Evolutionary conservation across 768 basidiomycete genomes (phyloP).

Genomic region (Boletus vinaceobasis): DNA sequence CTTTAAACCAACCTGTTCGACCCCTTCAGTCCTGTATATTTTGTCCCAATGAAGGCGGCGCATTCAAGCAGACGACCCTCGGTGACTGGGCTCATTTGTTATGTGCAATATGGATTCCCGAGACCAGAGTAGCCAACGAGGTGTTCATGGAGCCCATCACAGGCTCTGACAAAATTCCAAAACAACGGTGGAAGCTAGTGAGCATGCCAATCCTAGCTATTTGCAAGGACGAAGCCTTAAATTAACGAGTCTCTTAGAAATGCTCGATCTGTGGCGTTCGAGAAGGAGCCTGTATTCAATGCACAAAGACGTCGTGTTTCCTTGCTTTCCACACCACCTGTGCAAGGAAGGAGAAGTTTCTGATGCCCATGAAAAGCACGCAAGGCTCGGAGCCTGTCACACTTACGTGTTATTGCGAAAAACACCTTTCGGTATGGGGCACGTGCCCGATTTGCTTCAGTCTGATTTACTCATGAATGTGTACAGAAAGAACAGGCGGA

Average conservation of each 20-base stretch:
- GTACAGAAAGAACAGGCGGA: slow-evolving; percentile 68
- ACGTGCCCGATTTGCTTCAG: not conserved
- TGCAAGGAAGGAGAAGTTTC: slow-evolving; percentile 78
- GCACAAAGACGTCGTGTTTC: slow-evolving; percentile 85
- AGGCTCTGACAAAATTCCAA: slow-evolving; percentile 81
- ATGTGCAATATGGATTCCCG: slow-evolving; percentile 97
- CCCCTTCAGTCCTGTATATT: slow-evolving; percentile 76
- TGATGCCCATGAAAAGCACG: slow-evolving; percentile 84
- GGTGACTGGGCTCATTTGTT: slow-evolving; percentile 96
- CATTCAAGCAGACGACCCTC: slow-evolving; percentile 93
- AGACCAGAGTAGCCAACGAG: slow-evolving; percentile 88
- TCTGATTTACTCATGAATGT: not conserved
- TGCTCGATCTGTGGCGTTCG: slow-evolving; percentile 61
- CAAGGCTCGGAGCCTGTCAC: slow-evolving; percentile 71
- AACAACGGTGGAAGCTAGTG: slow-evolving; percentile 92
- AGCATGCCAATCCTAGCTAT: slow-evolving; percentile 28
- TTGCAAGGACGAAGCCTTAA: not conserved
- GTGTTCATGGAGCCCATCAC: slow-evolving; percentile 99
- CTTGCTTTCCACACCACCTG: slow-evolving; percentile 94
- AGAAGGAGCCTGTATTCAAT: slow-evolving; percentile 93
- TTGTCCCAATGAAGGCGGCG: slow-evolving; percentile 95
- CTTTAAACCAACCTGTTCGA: not conserved
- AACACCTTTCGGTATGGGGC: slow-evolving; percentile 77
- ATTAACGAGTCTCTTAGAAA: slow-evolving; percentile 36
- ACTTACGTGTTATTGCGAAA: slow-evolving; percentile 83